Percentiles rank a stretch among this genome's conserved stretches.
Evolutionary conservation across 345 rosid genomes (phyloP).

Genomic region (Combretum micranthum): DNA sequence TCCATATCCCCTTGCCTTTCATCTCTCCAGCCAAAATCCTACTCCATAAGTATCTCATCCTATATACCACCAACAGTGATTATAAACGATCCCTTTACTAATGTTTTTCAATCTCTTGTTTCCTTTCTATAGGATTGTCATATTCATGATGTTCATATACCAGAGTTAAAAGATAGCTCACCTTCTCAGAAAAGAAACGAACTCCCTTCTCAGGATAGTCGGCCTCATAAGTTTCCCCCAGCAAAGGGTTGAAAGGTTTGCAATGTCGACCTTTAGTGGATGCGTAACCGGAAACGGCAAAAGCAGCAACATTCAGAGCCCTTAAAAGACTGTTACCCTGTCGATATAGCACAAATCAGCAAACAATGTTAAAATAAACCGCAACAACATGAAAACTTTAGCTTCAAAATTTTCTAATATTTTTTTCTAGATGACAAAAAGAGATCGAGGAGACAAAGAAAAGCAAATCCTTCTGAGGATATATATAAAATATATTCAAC

Average conservation of each 20-base stretch:
- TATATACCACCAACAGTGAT: not conserved
- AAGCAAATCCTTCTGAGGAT: no score
- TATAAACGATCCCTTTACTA: not conserved
- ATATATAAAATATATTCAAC: no score
- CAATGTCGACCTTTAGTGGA: conserved; percentile 91
- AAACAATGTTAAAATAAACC: no score
- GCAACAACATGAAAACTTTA: no score
- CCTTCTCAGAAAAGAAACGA: conserved; percentile 98
- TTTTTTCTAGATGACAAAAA: no score
- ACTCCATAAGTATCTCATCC: no score
- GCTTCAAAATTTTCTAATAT: no score
- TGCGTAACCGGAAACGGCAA: conserved; percentile 96
- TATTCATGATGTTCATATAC: no score
- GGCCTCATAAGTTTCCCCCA: conserved; percentile 97
- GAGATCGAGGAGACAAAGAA: no score
- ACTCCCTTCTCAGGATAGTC: conserved; percentile 87
- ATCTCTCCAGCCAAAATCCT: no score
- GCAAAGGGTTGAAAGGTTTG: conserved; percentile 96
- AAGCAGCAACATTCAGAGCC: conserved; percentile 83
- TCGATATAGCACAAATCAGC: conserved; percentile 4
- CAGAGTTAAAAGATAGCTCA: conserved; percentile 13
- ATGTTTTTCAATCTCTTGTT: not conserved
- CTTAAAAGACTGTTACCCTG: conserved; percentile 80
- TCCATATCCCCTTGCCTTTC: no score
- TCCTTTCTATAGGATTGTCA: no score